Percentiles rank a stretch among this genome's conserved stretches.
Evolutionary conservation across 2,329 filamentous ascomycete genomes (phyloP).

Genomic region (Aspergillus sp.): DNA sequence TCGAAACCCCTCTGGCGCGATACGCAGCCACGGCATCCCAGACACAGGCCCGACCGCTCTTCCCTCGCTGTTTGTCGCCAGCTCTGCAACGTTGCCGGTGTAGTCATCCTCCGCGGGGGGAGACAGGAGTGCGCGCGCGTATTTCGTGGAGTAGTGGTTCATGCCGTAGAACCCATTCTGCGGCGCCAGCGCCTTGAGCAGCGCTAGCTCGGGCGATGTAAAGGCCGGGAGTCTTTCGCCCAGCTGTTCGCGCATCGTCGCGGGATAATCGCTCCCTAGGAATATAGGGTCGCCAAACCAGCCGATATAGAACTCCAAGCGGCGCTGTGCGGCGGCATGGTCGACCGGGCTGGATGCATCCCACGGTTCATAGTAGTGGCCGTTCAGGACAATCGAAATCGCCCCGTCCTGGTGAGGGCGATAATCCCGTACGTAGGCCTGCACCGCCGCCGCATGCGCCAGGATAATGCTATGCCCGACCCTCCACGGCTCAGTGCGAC

Average conservation of each 20-base stretch:
- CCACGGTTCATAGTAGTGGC: slow-evolving; percentile 33
- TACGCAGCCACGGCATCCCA: slow-evolving; percentile 9
- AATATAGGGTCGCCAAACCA: slow-evolving; percentile 43
- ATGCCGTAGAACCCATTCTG: slow-evolving; percentile 15
- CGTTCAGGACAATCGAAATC: slow-evolving; percentile 4
- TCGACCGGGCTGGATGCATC: slow-evolving; percentile 14
- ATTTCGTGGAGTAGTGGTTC: slow-evolving; percentile 16
- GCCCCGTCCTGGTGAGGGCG: not conserved
- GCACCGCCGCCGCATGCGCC: slow-evolving; percentile 1
- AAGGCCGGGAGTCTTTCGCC: slow-evolving; percentile 5
- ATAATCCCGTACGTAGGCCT: slow-evolving; percentile 1
- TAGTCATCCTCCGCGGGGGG: slow-evolving; percentile 10
- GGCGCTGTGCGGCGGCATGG: slow-evolving; percentile 18
- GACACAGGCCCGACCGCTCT: slow-evolving; percentile 2
- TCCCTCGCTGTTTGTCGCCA: slow-evolving; percentile 5
- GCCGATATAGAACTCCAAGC: slow-evolving; percentile 26
- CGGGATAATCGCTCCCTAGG: slow-evolving; percentile 40
- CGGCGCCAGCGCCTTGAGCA: not conserved
- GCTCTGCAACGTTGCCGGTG: slow-evolving; percentile 10
- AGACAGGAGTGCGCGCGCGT: slow-evolving; percentile 1
- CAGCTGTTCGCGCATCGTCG: slow-evolving; percentile 18
- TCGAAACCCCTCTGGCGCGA: slow-evolving; percentile 6
- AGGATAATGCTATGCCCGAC: slow-evolving; percentile 8
- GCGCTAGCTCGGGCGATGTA: not conserved
- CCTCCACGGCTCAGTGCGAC: slow-evolving; percentile 6